Percentiles rank a stretch among this genome's conserved stretches.
phyloP scores from a whole-genome alignment of 2,329 filamentous ascomycete species.

The Fusarium devonianum region DNA sequence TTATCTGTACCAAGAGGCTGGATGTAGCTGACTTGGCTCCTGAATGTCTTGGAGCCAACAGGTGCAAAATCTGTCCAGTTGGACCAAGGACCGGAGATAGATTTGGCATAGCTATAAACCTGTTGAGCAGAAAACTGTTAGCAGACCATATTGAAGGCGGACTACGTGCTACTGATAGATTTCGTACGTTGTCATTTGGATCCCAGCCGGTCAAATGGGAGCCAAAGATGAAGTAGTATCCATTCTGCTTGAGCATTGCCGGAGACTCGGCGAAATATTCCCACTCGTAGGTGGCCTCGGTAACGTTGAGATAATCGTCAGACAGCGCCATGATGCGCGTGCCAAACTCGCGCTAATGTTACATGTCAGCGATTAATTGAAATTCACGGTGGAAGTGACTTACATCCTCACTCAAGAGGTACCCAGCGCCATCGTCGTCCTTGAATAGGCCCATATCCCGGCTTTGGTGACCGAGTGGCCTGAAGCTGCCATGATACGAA shows the following conservation, averaged over 20 bases:
- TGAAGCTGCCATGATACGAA: slow-evolving; percentile 46
- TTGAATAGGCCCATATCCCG: slow-evolving; percentile 68
- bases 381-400: slow-evolving; percentile 24
- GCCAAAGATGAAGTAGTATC: slow-evolving; percentile 71
- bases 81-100: slow-evolving; percentile 66
- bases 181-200: slow-evolving; percentile 66
- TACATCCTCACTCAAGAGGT: slow-evolving; percentile 70
- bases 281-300: slow-evolving; percentile 59
- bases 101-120: slow-evolving; percentile 64
- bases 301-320: slow-evolving; percentile 63
- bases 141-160: accelerated
- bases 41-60: slow-evolving; percentile 62
- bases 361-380: background rate
- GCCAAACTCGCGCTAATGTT: slow-evolving; percentile 58
- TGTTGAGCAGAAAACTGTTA: slow-evolving; percentile 11
- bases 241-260: slow-evolving; percentile 66
- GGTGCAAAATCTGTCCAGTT: slow-evolving; percentile 66
- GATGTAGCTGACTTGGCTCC: slow-evolving; percentile 67
- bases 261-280: slow-evolving; percentile 65
- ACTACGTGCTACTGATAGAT: accelerated
- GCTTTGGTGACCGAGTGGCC: slow-evolving; percentile 48
- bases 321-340: slow-evolving; percentile 65
- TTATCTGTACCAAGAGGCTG: slow-evolving; percentile 51
- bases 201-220: slow-evolving; percentile 64
- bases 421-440: slow-evolving; percentile 67